phyloP scores from a whole-genome alignment of 2,329 filamentous ascomycete species.

The Fusarium haematococcum region DNA sequence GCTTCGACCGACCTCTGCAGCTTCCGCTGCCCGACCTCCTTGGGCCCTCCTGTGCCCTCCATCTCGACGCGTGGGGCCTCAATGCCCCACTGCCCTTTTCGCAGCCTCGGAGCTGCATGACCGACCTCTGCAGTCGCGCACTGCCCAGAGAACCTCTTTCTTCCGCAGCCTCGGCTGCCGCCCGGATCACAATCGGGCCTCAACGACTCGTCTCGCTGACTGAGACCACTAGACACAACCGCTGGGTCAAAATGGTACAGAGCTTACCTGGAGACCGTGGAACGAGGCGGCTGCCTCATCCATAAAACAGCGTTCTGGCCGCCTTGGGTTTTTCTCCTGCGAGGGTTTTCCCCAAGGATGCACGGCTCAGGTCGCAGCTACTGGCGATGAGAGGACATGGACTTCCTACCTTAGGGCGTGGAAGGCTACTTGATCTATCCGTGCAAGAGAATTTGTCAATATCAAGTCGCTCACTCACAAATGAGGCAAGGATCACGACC shows the following conservation, averaged over 20 bases:
- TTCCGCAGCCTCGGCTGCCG: constrained; percentile 13
- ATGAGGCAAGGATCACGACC: no score
- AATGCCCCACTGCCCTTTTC: constrained; percentile 15
- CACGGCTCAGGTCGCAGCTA: constrained; percentile 11
- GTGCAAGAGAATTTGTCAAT: no score
- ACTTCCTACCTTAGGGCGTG: constrained; percentile 4
- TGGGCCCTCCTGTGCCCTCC: not conserved
- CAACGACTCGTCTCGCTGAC: not conserved
- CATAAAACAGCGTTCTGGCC: constrained; percentile 10
- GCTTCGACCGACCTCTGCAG: not conserved
- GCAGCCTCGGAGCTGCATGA: constrained; percentile 16
- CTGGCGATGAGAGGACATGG: constrained; percentile 10
- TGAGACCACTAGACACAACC: constrained; percentile 10
- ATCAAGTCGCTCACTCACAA: no score
- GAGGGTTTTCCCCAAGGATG: constrained; percentile 19
- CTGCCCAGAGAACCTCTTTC: constrained; percentile 19
- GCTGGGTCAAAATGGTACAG: constrained; percentile 14
- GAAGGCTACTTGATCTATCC: not conserved
- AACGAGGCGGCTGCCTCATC: constrained; percentile 7
- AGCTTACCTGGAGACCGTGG: constrained; percentile 21
- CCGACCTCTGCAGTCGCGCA: constrained; percentile 18
- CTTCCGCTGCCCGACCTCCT: not conserved
- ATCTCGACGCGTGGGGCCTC: not conserved
- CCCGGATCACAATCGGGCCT: constrained; percentile 6
- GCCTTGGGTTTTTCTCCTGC: constrained; percentile 17